phyloP scores from a whole-genome alignment of 352 stramenopile genomes.

The Phytophthora sp. region DNA sequence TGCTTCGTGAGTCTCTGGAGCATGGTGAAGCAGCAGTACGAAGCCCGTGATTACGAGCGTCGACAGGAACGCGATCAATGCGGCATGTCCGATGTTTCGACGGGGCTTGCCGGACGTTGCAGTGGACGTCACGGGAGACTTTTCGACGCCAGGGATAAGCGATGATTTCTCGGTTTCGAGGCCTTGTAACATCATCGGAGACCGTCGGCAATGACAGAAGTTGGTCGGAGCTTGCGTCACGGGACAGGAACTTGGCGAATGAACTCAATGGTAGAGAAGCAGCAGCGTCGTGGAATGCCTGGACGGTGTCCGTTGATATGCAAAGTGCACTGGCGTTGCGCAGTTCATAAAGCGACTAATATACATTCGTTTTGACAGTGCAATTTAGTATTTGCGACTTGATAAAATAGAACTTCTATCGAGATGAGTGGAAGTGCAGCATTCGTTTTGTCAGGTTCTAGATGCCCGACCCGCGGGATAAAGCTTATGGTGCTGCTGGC shows the following conservation, averaged over 20 bases:
- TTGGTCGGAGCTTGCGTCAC: background rate
- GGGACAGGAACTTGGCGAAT: constrained; percentile 31
- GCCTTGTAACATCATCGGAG: constrained; percentile 32
- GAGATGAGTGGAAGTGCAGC: too few relatives aligned
- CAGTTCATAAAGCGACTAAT: too few relatives aligned
- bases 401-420: too few relatives aligned
- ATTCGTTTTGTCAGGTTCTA: too few relatives aligned
- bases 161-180: constrained; percentile 32
- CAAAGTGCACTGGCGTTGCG: too few relatives aligned
- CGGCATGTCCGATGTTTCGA: constrained; percentile 11
- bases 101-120: background rate
- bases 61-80: constrained; percentile 13
- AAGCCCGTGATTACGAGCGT: constrained; percentile 21
- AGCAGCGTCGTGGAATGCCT: too few relatives aligned
- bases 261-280: too few relatives aligned
- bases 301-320: too few relatives aligned
- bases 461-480: too few relatives aligned
- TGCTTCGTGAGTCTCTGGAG: background rate
- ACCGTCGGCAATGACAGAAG: background rate
- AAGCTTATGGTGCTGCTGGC: too few relatives aligned
- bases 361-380: too few relatives aligned
- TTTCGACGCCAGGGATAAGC: constrained; percentile 18
- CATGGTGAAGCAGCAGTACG: constrained; percentile 11
- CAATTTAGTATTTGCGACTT: too few relatives aligned
- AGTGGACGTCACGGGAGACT: constrained; percentile 10